Base-by-base conservation (phyloP, 2,329 filamentous ascomycete species). In the Ascochyta fabae region DNA sequence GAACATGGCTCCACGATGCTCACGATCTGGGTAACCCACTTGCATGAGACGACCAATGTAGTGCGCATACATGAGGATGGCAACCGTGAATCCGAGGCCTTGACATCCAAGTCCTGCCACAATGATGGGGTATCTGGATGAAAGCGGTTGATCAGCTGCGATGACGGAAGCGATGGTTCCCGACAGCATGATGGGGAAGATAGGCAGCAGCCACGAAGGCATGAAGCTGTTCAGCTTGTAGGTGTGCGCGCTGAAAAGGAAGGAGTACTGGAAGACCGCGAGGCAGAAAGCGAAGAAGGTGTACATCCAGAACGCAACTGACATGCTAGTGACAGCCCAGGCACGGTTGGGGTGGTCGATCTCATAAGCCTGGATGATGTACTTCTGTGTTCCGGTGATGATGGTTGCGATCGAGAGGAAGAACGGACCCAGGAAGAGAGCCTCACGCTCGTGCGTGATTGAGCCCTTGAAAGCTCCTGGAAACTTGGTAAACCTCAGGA, bases 11-110 rank as follows among this genome's bases (percentile, higher is more conserved):
- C 88, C 86, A 46, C 88, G 79, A 58, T 88, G 86, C 65, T 89
- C 86, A 7, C 84, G 79, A 60, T 79, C 74, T 0, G 88, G 88
- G 15, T 90, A 80, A 1, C 88, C 84, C 1, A 81, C 80, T 61
- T 86, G 82, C 85, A 91, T 88, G n/a, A 91, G 79, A 5, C 89
- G 83, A 38, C 86, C 86, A 52, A 91, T 84, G 80, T 89, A 90
- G 69, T 88, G 84, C 0, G 88, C 80, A 67, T 90, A 90, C 86
- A 91, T 90, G 75, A 90, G 82, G 48, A 87, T 80, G 3, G 87
- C 83, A n/a, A 91, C 82, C 10, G 83, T 83, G 55, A 90, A 83
- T 3, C 89, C 89, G 0, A 92, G 76, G 0, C 89, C 88, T 71
- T 92, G 88, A 61, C 86, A 89, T 0, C 86, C 86, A 33, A 90